Conservation (phyloP, 1,139 yeast species). For the Keqinozyma sinolaborantium region DNA sequence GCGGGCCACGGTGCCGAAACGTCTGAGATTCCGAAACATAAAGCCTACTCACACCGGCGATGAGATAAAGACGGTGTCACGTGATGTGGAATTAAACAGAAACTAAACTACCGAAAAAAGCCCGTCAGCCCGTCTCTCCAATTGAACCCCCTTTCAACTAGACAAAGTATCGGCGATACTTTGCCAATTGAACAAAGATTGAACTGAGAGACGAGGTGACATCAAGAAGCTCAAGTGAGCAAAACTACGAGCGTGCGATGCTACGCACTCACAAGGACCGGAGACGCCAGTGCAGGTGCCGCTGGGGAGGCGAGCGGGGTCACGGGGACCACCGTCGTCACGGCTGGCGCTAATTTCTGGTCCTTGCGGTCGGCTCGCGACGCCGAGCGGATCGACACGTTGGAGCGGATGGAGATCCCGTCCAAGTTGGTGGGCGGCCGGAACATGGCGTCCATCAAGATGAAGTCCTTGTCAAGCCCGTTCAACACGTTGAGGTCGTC, state of each 20-base stretch:
- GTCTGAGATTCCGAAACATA: background rate
- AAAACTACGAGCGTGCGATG: too few relatives aligned
- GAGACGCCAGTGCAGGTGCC: background rate
- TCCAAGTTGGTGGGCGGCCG: constrained; percentile 11
- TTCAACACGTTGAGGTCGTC: constrained; percentile 8
- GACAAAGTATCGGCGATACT: constrained; percentile 14
- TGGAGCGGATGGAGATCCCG: background rate
- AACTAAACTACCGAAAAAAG: constrained; percentile 2
- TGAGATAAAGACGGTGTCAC: too few relatives aligned
- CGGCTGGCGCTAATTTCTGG: too few relatives aligned
- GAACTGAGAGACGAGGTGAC: constrained; percentile 12
- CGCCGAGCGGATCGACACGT: too few relatives aligned
- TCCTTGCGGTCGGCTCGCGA: too few relatives aligned
- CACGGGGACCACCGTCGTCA: too few relatives aligned
- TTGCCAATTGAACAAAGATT: constrained; percentile 16
- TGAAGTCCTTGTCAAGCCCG: constrained; percentile 7
- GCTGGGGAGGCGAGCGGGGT: background rate
- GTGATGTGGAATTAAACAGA: constrained; percentile 1
- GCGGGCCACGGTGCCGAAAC: background rate
- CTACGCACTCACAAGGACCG: background rate
- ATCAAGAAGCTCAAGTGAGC: too few relatives aligned
- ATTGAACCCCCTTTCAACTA: constrained; percentile 17
- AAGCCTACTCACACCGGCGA: too few relatives aligned
- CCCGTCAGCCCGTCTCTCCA: constrained; percentile 11
- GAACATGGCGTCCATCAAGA: constrained; percentile 16